Evolutionary conservation across 257 asterid genomes (phyloP).

Genomic region (Paulownia fortunei): DNA sequence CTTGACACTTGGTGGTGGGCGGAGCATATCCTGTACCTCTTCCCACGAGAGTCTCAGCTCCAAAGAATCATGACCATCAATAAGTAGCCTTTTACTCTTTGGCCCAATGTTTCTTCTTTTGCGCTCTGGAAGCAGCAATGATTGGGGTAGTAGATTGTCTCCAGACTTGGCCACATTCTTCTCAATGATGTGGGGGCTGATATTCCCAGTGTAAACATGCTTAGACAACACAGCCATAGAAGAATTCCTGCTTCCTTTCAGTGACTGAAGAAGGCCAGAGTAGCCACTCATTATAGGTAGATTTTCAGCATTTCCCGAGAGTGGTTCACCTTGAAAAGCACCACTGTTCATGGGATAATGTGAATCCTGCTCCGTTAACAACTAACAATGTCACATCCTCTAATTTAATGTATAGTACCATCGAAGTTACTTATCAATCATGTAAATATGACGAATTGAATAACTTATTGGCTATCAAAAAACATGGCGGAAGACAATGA

Average conservation of each 20-base stretch:
- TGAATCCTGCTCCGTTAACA: slow-evolving; percentile 59
- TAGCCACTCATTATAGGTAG: slow-evolving; percentile 62
- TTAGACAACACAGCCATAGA: slow-evolving; percentile 50
- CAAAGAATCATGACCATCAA: slow-evolving; percentile 78
- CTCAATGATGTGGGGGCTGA: slow-evolving; percentile 50
- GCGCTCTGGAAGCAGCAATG: slow-evolving; percentile 64
- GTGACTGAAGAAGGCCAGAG: slow-evolving; percentile 70
- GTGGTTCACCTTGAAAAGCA: slow-evolving; percentile 63
- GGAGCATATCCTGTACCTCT: slow-evolving; percentile 92
- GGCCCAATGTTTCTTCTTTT: slow-evolving; percentile 87
- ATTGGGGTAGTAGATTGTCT: slow-evolving; percentile 50
- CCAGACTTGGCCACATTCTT: slow-evolving; percentile 46
- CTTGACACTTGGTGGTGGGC: slow-evolving; percentile 64
- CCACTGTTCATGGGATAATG: slow-evolving; percentile 55
- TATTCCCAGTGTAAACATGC: slow-evolving; percentile 50
- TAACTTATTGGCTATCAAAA: neutral
- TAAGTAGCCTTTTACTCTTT: slow-evolving; percentile 81
- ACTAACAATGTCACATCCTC: slow-evolving; percentile 18
- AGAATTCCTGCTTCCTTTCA: slow-evolving; percentile 67
- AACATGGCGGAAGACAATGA: neutral
- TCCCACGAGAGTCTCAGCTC: slow-evolving; percentile 94
- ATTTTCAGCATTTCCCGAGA: slow-evolving; percentile 67
- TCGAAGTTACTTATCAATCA: neutral
- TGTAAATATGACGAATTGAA: neutral
- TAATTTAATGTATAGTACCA: slow-evolving; percentile 9